Evolutionary conservation across 129 eudicot species (phyloP).

Genomic region (Chrysanthemum makinoi): DNA sequence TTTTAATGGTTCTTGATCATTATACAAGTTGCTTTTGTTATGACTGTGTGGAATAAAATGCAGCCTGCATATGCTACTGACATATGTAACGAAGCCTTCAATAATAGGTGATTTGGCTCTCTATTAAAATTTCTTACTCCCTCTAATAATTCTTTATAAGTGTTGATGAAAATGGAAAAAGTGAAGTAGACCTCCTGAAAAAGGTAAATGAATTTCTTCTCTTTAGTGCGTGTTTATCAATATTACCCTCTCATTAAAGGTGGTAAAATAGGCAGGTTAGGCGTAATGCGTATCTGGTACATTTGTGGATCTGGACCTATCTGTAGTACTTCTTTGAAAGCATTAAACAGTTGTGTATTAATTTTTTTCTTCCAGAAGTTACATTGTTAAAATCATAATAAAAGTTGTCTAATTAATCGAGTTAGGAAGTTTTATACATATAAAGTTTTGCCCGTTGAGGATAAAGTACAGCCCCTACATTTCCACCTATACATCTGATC

Average conservation of each 20-base stretch:
- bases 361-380: too few species aligned
- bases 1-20: too few species aligned
- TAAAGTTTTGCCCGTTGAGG: neutral
- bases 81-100: too few species aligned
- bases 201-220: conserved; percentile 45
- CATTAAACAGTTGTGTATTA: neutral
- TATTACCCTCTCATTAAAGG: neutral
- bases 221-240: neutral
- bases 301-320: neutral
- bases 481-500: neutral
- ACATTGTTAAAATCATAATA: too few species aligned
- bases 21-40: too few species aligned
- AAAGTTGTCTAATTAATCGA: too few species aligned
- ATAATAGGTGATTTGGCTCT: too few species aligned
- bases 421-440: neutral
- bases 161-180: too few species aligned
- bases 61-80: too few species aligned
- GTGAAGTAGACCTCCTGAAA: conserved; percentile 69
- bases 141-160: too few species aligned
- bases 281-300: neutral
- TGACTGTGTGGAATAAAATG: too few species aligned
- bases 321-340: neutral
- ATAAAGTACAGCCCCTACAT: neutral
- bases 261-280: neutral
- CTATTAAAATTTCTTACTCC: too few species aligned